A percentile compares a stretch with the other conserved stretches of the same genome.
Evolutionary conservation across 768 basidiomycete species (phyloP).

Genomic region (Kwoniella mangroviensis): DNA sequence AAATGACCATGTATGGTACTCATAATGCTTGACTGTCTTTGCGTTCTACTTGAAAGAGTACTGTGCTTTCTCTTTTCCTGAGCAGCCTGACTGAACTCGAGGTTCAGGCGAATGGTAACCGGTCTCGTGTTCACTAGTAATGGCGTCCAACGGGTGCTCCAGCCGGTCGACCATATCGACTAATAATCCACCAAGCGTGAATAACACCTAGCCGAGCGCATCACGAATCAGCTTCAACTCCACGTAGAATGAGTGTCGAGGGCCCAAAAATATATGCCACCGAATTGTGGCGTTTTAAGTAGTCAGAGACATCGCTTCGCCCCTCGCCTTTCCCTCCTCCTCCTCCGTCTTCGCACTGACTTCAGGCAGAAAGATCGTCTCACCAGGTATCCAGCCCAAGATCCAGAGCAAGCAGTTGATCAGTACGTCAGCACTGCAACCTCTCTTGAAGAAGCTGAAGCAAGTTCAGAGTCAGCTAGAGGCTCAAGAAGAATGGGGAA

Average conservation of each 20-base stretch:
- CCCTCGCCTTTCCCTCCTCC: too few species aligned
- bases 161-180: slow-evolving; percentile 36
- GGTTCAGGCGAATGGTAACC: background rate
- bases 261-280: too few species aligned
- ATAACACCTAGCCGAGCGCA: slow-evolving; percentile 56
- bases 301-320: too few species aligned
- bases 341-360: too few species aligned
- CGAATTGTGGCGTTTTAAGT: too few species aligned
- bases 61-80: too few species aligned
- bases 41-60: too few species aligned
- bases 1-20: too few species aligned
- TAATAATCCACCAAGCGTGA: slow-evolving; percentile 62
- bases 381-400: slow-evolving; percentile 64
- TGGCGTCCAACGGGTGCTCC: background rate
- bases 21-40: too few species aligned
- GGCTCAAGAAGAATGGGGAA: background rate
- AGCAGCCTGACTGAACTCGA: too few species aligned
- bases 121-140: background rate
- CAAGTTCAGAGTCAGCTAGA: slow-evolving; percentile 7
- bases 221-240: background rate
- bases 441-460: slow-evolving; percentile 26
- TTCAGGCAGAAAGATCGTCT: slow-evolving; percentile 2
- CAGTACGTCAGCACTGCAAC: slow-evolving; percentile 18
- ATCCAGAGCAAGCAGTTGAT: slow-evolving; percentile 59
- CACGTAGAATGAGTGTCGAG: too few species aligned